phyloP scores from a whole-genome alignment of 2,329 filamentous ascomycete species.

The Capronia americana region DNA sequence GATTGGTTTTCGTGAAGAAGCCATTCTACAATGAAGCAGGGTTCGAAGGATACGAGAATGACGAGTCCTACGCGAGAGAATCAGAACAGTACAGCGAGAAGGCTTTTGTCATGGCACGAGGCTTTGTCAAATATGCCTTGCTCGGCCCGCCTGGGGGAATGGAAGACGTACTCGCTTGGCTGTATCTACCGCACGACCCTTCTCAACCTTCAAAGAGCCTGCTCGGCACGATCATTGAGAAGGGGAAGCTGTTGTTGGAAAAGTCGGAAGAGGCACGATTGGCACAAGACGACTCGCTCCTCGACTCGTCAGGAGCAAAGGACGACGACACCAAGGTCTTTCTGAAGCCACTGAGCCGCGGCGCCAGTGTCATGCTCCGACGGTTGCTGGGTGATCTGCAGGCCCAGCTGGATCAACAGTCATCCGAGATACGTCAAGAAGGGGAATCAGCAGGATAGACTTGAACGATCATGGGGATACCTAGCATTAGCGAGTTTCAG shows the following conservation, averaged over 20 bases:
- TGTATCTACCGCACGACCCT: constrained; percentile 51
- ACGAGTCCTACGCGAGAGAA: constrained; percentile 54
- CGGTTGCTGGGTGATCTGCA: constrained; percentile 42
- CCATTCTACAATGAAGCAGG: constrained; percentile 71
- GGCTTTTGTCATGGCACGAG: constrained; percentile 59
- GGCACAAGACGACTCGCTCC: constrained; percentile 34
- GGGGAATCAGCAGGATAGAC: not conserved
- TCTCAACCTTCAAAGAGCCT: constrained; percentile 19
- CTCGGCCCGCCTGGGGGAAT: constrained; percentile 53
- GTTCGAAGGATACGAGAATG: constrained; percentile 59
- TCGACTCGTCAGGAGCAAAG: constrained; percentile 35
- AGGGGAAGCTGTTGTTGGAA: constrained; percentile 42
- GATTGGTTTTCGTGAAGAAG: constrained; percentile 63
- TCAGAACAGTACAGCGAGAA: constrained; percentile 61
- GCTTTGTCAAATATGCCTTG: constrained; percentile 59
- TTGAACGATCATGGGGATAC: not conserved
- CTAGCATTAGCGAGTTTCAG: not conserved
- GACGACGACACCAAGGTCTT: constrained; percentile 41
- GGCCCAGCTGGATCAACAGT: constrained; percentile 20
- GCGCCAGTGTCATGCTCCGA: constrained; percentile 45
- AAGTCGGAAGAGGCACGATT: constrained; percentile 33
- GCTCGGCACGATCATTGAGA: constrained; percentile 37
- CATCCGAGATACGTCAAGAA: not conserved
- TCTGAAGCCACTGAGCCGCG: constrained; percentile 44
- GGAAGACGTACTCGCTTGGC: constrained; percentile 59